Conservation (phyloP, 352 stramenopile species). For the Phytopythium cucurbitacearum region DNA sequence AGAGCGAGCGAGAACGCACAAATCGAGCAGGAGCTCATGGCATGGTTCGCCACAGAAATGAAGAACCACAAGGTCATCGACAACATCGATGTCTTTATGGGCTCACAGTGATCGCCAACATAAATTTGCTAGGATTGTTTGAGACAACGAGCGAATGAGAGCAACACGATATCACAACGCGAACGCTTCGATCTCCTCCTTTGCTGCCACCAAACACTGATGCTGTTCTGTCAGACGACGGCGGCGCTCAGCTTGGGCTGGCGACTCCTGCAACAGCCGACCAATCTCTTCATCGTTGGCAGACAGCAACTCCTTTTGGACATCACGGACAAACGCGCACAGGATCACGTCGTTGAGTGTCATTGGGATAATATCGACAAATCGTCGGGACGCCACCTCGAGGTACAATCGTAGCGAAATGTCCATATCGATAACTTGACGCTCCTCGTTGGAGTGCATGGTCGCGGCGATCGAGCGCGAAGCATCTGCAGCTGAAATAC, state of each 20-base stretch:
- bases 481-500: conserved; percentile 6
- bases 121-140: too few relatives aligned
- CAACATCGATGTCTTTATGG: conserved; percentile 26
- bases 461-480: conserved; percentile 7
- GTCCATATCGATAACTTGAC: conserved; percentile 32
- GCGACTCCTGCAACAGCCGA: conserved; percentile 22
- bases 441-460: conserved; percentile 19
- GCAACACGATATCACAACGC: too few relatives aligned
- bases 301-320: conserved; percentile 22
- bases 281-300: conserved; percentile 28
- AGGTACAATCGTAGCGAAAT: conserved; percentile 30
- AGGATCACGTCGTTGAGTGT: conserved; percentile 29
- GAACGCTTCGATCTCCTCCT: conserved; percentile 13
- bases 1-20: conserved; percentile 20
- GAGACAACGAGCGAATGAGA: too few relatives aligned
- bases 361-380: conserved; percentile 35
- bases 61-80: conserved; percentile 51
- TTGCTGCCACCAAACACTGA: conserved; percentile 14
- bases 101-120: not conserved
- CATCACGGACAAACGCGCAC: conserved; percentile 18
- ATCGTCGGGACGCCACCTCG: conserved; percentile 22
- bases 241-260: conserved; percentile 8
- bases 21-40: conserved; percentile 41
- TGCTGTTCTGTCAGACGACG: conserved; percentile 15
- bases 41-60: conserved; percentile 49